Evolutionary conservation across 176 grass and related monocot genomes (phyloP).

Genomic region (Ampelocalamus luodianensis): DNA sequence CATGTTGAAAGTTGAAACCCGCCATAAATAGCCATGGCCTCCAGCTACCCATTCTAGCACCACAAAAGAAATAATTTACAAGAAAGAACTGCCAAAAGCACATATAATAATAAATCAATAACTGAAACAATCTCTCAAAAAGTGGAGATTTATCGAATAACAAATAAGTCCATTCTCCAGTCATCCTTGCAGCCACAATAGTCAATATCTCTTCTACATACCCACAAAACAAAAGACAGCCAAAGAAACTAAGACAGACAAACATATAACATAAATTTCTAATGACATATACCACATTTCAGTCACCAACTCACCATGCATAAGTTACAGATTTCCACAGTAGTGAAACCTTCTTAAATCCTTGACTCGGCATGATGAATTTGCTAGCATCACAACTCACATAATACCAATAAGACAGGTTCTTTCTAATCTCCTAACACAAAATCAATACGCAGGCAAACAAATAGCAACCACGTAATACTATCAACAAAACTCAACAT

Average conservation of each 20-base stretch:
- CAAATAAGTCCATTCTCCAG: neutral
- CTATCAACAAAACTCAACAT: too few relatives aligned
- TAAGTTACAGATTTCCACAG: too few relatives aligned
- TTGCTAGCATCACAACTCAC: too few relatives aligned
- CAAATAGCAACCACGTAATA: too few relatives aligned
- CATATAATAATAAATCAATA: neutral
- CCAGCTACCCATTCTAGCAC: neutral
- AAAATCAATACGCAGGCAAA: too few relatives aligned
- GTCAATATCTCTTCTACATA: neutral
- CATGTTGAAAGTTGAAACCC: neutral
- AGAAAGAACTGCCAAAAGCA: neutral
- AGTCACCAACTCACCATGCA: too few relatives aligned
- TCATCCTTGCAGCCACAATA: neutral
- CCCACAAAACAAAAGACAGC: neutral
- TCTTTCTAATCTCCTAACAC: too few relatives aligned
- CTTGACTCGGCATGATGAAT: too few relatives aligned
- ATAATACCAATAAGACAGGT: too few relatives aligned
- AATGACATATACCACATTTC: neutral
- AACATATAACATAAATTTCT: neutral
- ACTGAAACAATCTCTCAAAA: neutral
- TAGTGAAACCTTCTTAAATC: too few relatives aligned
- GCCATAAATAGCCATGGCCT: neutral
- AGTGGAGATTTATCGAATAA: neutral
- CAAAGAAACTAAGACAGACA: neutral
- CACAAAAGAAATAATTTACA: neutral